phyloP scores from a whole-genome alignment of 371 early-diverging fungal species.

The Apophysomyces ossiformis region DNA sequence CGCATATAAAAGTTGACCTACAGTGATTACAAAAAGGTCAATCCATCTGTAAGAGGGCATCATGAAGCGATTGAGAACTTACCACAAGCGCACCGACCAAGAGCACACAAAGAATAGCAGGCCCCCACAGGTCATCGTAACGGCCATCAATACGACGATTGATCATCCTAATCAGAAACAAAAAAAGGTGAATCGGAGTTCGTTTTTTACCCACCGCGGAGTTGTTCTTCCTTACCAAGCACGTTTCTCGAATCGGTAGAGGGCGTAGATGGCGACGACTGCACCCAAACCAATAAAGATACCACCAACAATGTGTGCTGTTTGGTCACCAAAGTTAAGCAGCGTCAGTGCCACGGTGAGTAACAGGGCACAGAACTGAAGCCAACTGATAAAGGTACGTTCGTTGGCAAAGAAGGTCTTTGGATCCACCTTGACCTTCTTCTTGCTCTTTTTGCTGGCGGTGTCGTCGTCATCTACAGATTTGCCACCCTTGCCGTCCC shows the following conservation, averaged over 20 bases:
- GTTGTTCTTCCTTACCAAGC: slow-evolving; percentile 52
- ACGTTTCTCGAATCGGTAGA: slow-evolving; percentile 92
- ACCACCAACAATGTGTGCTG: slow-evolving; percentile 67
- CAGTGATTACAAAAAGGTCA: not conserved
- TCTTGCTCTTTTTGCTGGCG: slow-evolving; percentile 32
- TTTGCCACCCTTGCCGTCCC: slow-evolving; percentile 6
- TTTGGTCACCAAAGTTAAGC: slow-evolving; percentile 80
- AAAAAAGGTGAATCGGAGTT: slow-evolving; percentile 15
- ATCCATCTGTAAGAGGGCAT: not conserved
- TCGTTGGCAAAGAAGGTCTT: slow-evolving; percentile 99
- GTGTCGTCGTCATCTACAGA: slow-evolving; percentile 18
- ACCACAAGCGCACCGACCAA: slow-evolving; percentile 69
- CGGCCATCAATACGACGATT: slow-evolving; percentile 66
- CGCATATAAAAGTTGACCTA: slow-evolving; percentile 33
- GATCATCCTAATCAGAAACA: slow-evolving; percentile 55
- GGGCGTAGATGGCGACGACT: slow-evolving; percentile 59
- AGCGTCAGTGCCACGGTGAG: slow-evolving; percentile 76
- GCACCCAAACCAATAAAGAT: slow-evolving; percentile 80
- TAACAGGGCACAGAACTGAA: slow-evolving; percentile 74
- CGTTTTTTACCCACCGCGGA: slow-evolving; percentile 23
- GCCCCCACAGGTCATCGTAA: slow-evolving; percentile 73
- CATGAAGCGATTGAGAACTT: slow-evolving; percentile 18
- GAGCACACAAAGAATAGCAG: slow-evolving; percentile 86
- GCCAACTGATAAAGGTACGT: slow-evolving; percentile 94
- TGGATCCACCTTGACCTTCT: slow-evolving; percentile 88